Percentiles rank a stretch among this genome's conserved stretches.
Evolutionary conservation across 2,329 filamentous ascomycete genomes (phyloP).

Genomic region (Botrytis cinerea): DNA sequence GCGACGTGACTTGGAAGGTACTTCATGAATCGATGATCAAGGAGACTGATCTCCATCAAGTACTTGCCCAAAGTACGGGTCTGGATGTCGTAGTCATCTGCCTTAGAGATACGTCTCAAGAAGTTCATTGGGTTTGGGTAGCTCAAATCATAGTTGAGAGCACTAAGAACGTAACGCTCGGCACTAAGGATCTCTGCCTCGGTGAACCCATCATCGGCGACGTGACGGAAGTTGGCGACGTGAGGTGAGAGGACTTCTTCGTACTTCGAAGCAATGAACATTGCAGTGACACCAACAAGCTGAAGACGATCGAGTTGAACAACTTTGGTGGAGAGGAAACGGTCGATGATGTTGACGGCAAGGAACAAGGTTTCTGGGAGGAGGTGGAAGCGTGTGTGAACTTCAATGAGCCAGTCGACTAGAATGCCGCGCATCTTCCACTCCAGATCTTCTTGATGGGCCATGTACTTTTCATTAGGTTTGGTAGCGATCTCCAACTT

Average conservation of each 20-base stretch:
- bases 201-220: slow-evolving; percentile 94
- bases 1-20: slow-evolving; percentile 89
- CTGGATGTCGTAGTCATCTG: slow-evolving; percentile 98
- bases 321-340: slow-evolving; percentile 92
- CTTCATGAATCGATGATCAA: slow-evolving; percentile 91
- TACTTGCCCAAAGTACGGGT: slow-evolving; percentile 97
- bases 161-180: slow-evolving; percentile 90
- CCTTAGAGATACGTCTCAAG: slow-evolving; percentile 96
- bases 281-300: slow-evolving; percentile 94
- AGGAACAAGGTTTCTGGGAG: slow-evolving; percentile 96
- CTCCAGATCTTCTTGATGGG: slow-evolving; percentile 89
- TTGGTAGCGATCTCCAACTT: slow-evolving; percentile 79
- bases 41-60: slow-evolving; percentile 91
- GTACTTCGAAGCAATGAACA: slow-evolving; percentile 99
- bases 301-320: slow-evolving; percentile 95
- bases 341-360: slow-evolving; percentile 96
- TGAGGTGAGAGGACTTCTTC: slow-evolving; percentile 97
- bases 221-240: slow-evolving; percentile 94
- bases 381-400: slow-evolving; percentile 94
- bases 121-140: slow-evolving; percentile 99
- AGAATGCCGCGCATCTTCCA: slow-evolving; percentile 99
- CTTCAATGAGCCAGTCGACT: slow-evolving; percentile 97
- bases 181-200: slow-evolving; percentile 94
- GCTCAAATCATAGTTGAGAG: slow-evolving; percentile 94
- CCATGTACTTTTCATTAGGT: slow-evolving; percentile 93